A percentile compares a stretch with the other conserved stretches of the same genome.
phyloP scores from a whole-genome alignment of 2,329 filamentous ascomycete species.

The Setomelanomma holmii region DNA sequence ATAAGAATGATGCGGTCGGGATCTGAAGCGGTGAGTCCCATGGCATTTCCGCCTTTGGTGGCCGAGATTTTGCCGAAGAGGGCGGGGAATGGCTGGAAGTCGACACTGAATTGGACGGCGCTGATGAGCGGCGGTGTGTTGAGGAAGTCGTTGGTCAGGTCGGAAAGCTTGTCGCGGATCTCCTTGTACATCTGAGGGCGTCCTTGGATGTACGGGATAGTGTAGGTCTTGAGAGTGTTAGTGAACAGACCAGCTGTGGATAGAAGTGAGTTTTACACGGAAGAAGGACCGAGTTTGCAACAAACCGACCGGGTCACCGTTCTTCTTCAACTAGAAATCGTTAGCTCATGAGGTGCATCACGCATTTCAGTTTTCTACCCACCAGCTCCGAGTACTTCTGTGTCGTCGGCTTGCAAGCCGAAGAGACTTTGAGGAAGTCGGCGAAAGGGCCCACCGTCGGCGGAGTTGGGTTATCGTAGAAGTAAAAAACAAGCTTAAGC shows the following conservation, averaged over 20 bases:
- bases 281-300: slow-evolving; percentile 27
- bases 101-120: slow-evolving; percentile 30
- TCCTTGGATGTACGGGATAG: slow-evolving; percentile 29
- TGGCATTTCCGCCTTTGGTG: slow-evolving; percentile 31
- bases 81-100: slow-evolving; percentile 32
- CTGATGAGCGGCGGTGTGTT: slow-evolving; percentile 13
- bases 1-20: slow-evolving; percentile 29
- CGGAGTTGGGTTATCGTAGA: slow-evolving; percentile 32
- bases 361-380: neutral
- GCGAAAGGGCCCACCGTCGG: slow-evolving; percentile 41
- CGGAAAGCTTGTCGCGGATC: slow-evolving; percentile 39
- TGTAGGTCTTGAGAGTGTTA: slow-evolving; percentile 28
- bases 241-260: neutral
- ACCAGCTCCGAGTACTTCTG: slow-evolving; percentile 45
- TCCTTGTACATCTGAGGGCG: slow-evolving; percentile 45
- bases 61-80: slow-evolving; percentile 23
- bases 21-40: slow-evolving; percentile 31
- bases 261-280: slow-evolving; percentile 26
- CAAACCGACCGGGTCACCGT: too few species aligned
- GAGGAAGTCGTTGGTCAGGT: slow-evolving; percentile 32
- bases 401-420: slow-evolving; percentile 27
- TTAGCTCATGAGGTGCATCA: neutral
- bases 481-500: slow-evolving; percentile 24
- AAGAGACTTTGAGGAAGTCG: slow-evolving; percentile 39
- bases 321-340: slow-evolving; percentile 5